These are phyloP conservation scores for Fusarium tuaranense DNA, from an alignment of 2,329 filamentous ascomycete genomes.

Conservation along the genomic window DNA sequence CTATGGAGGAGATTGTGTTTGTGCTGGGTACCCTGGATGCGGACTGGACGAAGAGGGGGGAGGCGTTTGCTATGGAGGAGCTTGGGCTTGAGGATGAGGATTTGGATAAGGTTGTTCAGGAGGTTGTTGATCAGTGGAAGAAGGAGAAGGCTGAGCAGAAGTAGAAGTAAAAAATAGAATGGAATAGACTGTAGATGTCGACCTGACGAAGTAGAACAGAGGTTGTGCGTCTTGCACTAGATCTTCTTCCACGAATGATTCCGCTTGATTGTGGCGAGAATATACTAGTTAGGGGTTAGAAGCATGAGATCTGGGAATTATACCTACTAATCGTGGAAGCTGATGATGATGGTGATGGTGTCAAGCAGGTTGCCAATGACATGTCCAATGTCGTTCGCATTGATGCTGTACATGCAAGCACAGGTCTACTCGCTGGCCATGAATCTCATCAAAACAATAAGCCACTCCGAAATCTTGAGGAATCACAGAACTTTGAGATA, in stretches of 20 bases:
- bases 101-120: slow-evolving; percentile 55
- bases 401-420: neutral
- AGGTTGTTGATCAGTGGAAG: slow-evolving; percentile 45
- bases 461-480: neutral
- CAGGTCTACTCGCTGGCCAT: neutral
- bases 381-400: neutral
- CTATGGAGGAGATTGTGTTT: slow-evolving; percentile 62
- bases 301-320: neutral
- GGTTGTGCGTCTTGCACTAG: neutral
- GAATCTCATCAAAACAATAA: neutral
- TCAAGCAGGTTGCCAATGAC: neutral
- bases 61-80: slow-evolving; percentile 60
- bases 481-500: neutral
- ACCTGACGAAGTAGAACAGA: neutral
- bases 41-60: slow-evolving; percentile 58
- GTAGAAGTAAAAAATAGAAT: neutral
- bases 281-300: no score
- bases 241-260: neutral
- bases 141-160: slow-evolving; percentile 23
- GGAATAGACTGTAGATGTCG: neutral
- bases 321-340: no score
- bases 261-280: neutral
- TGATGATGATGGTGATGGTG: no score
- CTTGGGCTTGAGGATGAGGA: slow-evolving; percentile 60
- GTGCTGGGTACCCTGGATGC: slow-evolving; percentile 61